Evolutionary conservation across 2,329 filamentous ascomycete genomes (phyloP).

Genomic region (Botrytis sinoallii): DNA sequence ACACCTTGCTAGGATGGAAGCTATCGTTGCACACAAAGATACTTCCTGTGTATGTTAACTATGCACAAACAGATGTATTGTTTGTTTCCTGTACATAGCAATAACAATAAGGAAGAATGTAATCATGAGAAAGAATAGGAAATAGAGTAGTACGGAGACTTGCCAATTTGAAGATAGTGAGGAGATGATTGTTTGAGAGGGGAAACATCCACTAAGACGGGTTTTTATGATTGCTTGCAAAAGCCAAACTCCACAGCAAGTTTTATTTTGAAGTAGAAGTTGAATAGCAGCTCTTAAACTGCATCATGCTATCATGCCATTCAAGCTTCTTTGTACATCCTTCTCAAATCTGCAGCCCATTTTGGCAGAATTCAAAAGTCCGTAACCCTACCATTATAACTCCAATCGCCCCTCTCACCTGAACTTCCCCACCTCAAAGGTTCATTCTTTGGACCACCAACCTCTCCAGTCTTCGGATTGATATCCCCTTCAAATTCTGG

Average conservation of each 20-base stretch:
- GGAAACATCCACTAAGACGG: background rate
- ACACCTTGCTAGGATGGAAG: background rate
- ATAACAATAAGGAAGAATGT: background rate
- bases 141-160: background rate
- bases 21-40: background rate
- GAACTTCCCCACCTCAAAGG: conserved; percentile 78
- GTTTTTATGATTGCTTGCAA: background rate
- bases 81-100: background rate
- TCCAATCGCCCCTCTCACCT: conserved; percentile 70
- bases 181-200: background rate
- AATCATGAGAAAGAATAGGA: too few relatives aligned
- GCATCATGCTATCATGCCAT: background rate
- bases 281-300: background rate
- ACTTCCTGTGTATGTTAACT: background rate
- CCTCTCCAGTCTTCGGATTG: conserved; percentile 92
- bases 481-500: conserved; percentile 91
- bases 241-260: background rate
- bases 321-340: background rate
- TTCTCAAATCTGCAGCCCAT: background rate
- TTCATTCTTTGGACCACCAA: conserved; percentile 96
- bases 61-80: background rate
- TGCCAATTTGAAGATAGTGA: background rate
- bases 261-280: background rate
- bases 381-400: conserved; percentile 90
- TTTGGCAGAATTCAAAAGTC: conserved; percentile 61